phyloP scores from a whole-genome alignment of 2,329 filamentous ascomycete genomes.

The Neonectria punicea region DNA sequence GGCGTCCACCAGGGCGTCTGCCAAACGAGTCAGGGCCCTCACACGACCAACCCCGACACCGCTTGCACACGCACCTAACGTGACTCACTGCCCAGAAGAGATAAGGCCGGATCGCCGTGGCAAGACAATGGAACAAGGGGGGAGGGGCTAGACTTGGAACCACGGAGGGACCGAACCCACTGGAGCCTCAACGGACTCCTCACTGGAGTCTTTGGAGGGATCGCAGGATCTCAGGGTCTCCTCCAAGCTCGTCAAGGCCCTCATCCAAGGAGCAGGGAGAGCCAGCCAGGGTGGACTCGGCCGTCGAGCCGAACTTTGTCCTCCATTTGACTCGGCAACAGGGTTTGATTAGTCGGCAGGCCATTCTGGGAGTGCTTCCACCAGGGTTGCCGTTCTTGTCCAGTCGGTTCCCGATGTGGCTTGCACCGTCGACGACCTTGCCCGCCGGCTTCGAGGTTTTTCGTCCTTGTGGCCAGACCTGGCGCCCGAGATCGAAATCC shows the following conservation, averaged over 20 bases:
- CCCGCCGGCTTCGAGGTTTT: slow-evolving; percentile 35
- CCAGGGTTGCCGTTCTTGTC: slow-evolving; percentile 31
- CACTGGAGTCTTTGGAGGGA: not conserved
- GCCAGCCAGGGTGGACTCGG: slow-evolving; percentile 25
- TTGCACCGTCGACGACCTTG: slow-evolving; percentile 31
- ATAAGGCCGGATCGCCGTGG: not conserved
- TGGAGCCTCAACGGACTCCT: no score
- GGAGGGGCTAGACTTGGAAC: slow-evolving; percentile 7
- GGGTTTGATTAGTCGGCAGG: slow-evolving; percentile 39
- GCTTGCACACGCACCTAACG: slow-evolving; percentile 13
- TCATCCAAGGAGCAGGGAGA: not conserved
- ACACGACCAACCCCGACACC: slow-evolving; percentile 11
- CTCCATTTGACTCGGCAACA: slow-evolving; percentile 41
- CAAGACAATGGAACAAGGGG: not conserved
- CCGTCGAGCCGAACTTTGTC: slow-evolving; percentile 30
- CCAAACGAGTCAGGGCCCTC: slow-evolving; percentile 13
- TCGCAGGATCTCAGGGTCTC: not conserved
- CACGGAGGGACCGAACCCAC: not conserved
- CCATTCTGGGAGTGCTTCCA: slow-evolving; percentile 36
- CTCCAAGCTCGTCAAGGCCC: slow-evolving; percentile 7
- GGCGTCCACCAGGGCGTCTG: slow-evolving; percentile 15
- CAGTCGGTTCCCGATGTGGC: slow-evolving; percentile 38
- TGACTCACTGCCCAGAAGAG: slow-evolving; percentile 24
- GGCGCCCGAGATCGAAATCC: slow-evolving; percentile 25
- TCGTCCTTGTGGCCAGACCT: slow-evolving; percentile 37